Conservation (phyloP, 2,329 filamentous ascomycete species). For the Xylariaceae sp. region DNA sequence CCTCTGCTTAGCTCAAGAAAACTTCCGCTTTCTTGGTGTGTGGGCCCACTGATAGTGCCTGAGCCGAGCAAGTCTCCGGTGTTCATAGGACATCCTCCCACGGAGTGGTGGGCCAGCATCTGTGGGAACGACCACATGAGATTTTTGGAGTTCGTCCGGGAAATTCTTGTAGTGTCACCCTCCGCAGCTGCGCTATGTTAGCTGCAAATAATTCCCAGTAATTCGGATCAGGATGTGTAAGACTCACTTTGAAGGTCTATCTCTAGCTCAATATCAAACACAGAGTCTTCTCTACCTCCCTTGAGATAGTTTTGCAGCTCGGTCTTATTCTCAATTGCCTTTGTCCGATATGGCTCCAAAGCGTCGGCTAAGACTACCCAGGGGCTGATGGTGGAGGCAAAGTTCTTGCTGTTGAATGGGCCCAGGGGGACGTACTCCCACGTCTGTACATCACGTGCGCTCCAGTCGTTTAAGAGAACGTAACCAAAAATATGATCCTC, state of each 20-base stretch:
- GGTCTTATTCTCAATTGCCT: constrained; percentile 32
- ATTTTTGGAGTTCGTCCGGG: constrained; percentile 57
- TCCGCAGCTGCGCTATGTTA: constrained; percentile 35
- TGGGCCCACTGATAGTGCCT: constrained; percentile 61
- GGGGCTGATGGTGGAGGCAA: constrained; percentile 68
- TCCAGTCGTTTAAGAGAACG: constrained; percentile 85
- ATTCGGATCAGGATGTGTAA: background rate
- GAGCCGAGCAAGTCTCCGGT: constrained; percentile 72
- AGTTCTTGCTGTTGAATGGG: constrained; percentile 81
- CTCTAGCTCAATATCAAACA: constrained; percentile 65
- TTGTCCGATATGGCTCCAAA: constrained; percentile 51
- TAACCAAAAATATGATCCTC: constrained; percentile 71
- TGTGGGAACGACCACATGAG: constrained; percentile 79
- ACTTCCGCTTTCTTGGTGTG: constrained; percentile 36
- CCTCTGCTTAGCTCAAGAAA: constrained; percentile 42
- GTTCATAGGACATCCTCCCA: constrained; percentile 69
- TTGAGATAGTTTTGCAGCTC: constrained; percentile 45
- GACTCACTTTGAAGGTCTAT: constrained; percentile 56
- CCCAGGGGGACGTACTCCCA: constrained; percentile 83
- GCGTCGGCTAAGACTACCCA: constrained; percentile 78
- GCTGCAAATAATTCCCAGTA: background rate
- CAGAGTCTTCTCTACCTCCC: constrained; percentile 52
- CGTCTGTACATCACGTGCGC: constrained; percentile 72
- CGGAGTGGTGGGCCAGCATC: constrained; percentile 74
- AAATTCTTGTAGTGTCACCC: constrained; percentile 52